phyloP scores from a whole-genome alignment of 2,329 filamentous ascomycete genomes.

The Pseudopyricularia javanii region DNA sequence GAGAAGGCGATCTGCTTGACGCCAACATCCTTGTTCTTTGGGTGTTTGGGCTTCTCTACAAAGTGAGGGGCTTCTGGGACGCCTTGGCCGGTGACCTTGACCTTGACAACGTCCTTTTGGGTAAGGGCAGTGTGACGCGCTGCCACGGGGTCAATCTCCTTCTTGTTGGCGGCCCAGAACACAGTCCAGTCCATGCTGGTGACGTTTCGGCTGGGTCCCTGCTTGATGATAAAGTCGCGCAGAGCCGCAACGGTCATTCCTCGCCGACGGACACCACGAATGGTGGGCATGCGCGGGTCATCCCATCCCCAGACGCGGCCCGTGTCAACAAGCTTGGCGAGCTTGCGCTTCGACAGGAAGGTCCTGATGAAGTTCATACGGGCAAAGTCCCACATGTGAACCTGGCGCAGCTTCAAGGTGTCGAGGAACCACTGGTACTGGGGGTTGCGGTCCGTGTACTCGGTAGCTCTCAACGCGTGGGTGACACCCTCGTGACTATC shows the following conservation, averaged over 20 bases:
- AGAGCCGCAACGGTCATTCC: slow-evolving; percentile 71
- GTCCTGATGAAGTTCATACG: slow-evolving; percentile 77
- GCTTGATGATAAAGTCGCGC: slow-evolving; percentile 73
- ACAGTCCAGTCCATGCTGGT: slow-evolving; percentile 74
- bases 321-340: slow-evolving; percentile 69
- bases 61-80: slow-evolving; percentile 48
- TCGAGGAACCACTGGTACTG: slow-evolving; percentile 82
- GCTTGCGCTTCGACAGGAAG: slow-evolving; percentile 75
- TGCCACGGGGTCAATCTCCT: slow-evolving; percentile 66
- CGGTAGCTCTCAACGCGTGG: slow-evolving; percentile 70
- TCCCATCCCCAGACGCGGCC: slow-evolving; percentile 76
- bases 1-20: slow-evolving; percentile 77
- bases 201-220: slow-evolving; percentile 74
- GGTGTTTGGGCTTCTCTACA: slow-evolving; percentile 75
- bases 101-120: slow-evolving; percentile 58
- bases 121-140: slow-evolving; percentile 64
- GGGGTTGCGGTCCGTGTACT: slow-evolving; percentile 78
- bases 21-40: slow-evolving; percentile 77
- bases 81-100: slow-evolving; percentile 56
- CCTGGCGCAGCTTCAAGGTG: slow-evolving; percentile 59
- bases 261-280: slow-evolving; percentile 60
- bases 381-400: slow-evolving; percentile 78
- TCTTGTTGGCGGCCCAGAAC: slow-evolving; percentile 67
- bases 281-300: slow-evolving; percentile 73
- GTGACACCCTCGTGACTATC: slow-evolving; percentile 74